Base-by-base conservation (phyloP, 495 filamentous ascomycete genomes). In the Hyaloscypha variabilis region DNA sequence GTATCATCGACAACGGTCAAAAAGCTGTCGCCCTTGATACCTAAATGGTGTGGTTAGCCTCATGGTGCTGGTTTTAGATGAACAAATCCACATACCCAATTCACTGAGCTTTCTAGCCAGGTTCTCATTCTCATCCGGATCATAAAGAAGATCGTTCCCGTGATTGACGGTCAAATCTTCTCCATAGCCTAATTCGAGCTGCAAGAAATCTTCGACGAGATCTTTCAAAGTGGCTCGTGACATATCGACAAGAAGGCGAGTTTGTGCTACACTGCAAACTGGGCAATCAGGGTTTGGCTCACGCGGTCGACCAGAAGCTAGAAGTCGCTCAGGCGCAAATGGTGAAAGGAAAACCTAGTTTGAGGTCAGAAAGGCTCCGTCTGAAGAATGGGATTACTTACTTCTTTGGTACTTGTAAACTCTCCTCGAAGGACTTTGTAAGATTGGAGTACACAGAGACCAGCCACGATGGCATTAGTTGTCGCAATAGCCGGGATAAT, bases 401-500 rank as follows among this genome's bases (percentile, higher is more conserved):
- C 68, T 59, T 73, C 69, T 46, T 69, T 70, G 6, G 69, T 67
- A 56, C 62, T 64, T 46, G 69, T 68, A 55, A 90, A 85, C 55
- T 96, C 89, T 28, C 87, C 84, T 64, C 85, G 87, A 61, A 99
- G 78, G 39, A 98, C 91, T 75, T 97, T 97, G 79, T 96, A 93
- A 1, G 93, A 88, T 75, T 99, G 91, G 8, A 99, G 79, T 4
- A 98, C 95, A 73, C 93, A 98, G 26, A 99, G 82, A 17, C 91
- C 89, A 14, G 95, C 95, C 5, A 94, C 95, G 76, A 98, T 96
- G 14, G 96, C 95, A 74, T 99, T 99, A 0, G 95, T 97, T 0
- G 95, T 99, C 1, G 95, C 95, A 74, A 99, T 99, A 3, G 95
- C 96, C 0, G 95, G 95, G 62, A 99, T 98, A 71, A 99, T 99